phyloP scores from a whole-genome alignment of 2,329 filamentous ascomycete genomes.

The Aspergillus brasiliensis region DNA sequence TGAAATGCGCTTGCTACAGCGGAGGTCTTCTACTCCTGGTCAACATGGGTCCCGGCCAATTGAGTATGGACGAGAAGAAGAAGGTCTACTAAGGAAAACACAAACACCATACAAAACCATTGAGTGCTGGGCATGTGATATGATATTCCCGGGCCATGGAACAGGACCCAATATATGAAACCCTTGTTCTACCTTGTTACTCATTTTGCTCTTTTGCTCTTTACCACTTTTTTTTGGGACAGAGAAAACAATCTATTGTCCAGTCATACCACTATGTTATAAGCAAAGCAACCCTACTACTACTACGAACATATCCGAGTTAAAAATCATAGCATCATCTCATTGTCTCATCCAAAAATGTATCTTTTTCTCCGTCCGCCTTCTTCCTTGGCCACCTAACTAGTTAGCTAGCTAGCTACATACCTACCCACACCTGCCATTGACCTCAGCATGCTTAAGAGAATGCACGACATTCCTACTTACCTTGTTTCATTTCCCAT shows the following conservation, averaged over 20 bases:
- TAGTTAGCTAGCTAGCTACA: no score
- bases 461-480: no score
- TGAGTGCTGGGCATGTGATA: conserved; percentile 1
- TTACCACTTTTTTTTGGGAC: neutral
- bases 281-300: no score
- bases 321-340: no score
- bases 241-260: neutral
- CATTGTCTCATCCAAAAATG: no score
- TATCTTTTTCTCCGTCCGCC: no score
- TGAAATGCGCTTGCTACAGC: conserved; percentile 36
- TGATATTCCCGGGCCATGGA: conserved; percentile 2
- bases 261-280: neutral
- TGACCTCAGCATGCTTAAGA: no score
- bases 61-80: conserved; percentile 99
- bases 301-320: no score
- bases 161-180: neutral
- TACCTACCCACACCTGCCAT: no score
- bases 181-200: neutral
- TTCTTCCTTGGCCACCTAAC: no score
- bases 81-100: conserved; percentile 79
- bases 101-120: neutral
- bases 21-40: conserved; percentile 93
- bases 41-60: conserved; percentile 97
- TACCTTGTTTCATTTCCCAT: no score
- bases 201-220: neutral